Evolutionary conservation across 768 basidiomycete species (phyloP).

Genomic region (Leccinum pellstonianum): DNA sequence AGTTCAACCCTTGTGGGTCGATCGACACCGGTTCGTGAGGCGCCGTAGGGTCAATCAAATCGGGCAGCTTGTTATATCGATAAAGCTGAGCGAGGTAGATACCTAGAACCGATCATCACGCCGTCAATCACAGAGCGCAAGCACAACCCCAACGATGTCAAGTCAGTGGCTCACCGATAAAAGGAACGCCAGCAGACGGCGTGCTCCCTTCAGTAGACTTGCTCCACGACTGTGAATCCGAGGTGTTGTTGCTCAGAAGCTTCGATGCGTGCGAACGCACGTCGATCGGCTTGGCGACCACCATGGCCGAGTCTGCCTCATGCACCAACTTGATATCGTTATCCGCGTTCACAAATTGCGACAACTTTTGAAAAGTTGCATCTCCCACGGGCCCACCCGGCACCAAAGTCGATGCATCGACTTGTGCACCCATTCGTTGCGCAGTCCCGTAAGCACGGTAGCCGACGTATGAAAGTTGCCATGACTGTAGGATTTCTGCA

Average conservation of each 20-base stretch:
- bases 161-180: conserved; percentile 59
- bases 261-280: no score
- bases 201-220: conserved; percentile 27
- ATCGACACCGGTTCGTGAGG: conserved; percentile 67
- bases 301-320: conserved; percentile 57
- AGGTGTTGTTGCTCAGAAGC: conserved; percentile 37
- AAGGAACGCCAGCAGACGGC: conserved; percentile 71
- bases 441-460: conserved; percentile 76
- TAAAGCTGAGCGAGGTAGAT: conserved; percentile 74
- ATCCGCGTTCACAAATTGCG: conserved; percentile 56
- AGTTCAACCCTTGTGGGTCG: conserved; percentile 59
- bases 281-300: conserved; percentile 41
- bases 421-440: conserved; percentile 62
- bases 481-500: conserved; percentile 75
- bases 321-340: conserved; percentile 79
- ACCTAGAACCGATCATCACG: conserved; percentile 40
- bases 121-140: background rate
- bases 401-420: conserved; percentile 62
- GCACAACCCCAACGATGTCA: conserved; percentile 22
- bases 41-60: conserved; percentile 80
- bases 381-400: conserved; percentile 67
- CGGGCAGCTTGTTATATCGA: conserved; percentile 65
- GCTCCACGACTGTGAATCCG: no score
- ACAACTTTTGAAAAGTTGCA: conserved; percentile 73
- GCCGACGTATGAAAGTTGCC: conserved; percentile 78